Evolutionary conservation across 192 early-diverging fungal species (phyloP), one percentile per base, ranked within the genome.

Genomic region (Paraglomus occultum): DNA sequence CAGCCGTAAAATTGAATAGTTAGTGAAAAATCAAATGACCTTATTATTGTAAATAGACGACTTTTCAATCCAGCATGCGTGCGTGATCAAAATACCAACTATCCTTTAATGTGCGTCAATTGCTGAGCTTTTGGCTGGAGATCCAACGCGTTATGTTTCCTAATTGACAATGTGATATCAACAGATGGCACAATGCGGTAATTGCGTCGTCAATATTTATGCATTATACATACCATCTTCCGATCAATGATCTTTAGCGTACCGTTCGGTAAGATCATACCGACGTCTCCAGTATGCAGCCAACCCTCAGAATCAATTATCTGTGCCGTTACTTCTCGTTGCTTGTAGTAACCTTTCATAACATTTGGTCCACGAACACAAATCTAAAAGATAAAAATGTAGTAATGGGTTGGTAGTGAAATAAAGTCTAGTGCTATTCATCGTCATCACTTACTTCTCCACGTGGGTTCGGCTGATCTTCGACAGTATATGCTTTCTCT

Each of bases 331-430:
- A 92, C 87, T 12, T 77, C 77, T 20, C 76, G 78, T 59, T 89
- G 85, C 67, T 91, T 90, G 79, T 85, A 92, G 75, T 97, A 97
- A 2, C 91, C 92, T 67, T 79, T 83, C 76, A 96, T 92, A 44
- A 91, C 86, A 55, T 84, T 85, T 22, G 77, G 71, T 2, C 95
- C 95, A 40, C 92, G 86, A 48, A 96, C 74, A 82, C 86, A 91
- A 72, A 98, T 83, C 71, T 76, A 54, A 6, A n/a, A 42, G n/a
- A n/a, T 15, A 60, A 31, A n/a, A 40, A 60, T 12, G 18, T 18
- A 14, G 45, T 31, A 31, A 31, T 46, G 49, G 7, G 7, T 48
- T 47, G 4, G n/a, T 6, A n/a, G n/a, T 40, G 9, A 23, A 9
- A 17, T 49, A 64, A 48, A 8, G 47, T 11, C 3, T 31, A 31